phyloP scores from a whole-genome alignment of 1,284 basidiomycete genomes.

The Cutaneotrichosporon dermatis region DNA sequence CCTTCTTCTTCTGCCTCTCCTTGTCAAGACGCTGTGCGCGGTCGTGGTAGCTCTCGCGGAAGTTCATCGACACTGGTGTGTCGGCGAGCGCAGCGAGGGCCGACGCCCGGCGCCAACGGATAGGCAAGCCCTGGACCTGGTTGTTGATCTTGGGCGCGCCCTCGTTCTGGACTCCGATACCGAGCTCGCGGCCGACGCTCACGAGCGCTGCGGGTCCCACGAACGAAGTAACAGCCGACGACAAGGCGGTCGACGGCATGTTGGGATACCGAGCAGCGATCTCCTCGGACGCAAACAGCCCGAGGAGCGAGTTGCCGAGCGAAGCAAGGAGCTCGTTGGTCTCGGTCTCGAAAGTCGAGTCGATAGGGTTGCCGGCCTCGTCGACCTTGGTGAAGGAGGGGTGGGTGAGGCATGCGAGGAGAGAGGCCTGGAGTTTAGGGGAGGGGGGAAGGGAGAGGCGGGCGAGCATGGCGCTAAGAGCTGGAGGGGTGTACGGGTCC shows the following conservation, averaged over 20 bases:
- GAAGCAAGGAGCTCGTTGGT: slow-evolving; percentile 75
- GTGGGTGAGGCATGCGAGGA: slow-evolving; percentile 59
- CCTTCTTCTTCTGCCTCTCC: slow-evolving; percentile 18
- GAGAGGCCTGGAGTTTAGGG: slow-evolving; percentile 26
- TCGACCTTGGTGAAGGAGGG: slow-evolving; percentile 58
- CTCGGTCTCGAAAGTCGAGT: slow-evolving; percentile 22
- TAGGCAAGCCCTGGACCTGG: slow-evolving; percentile 25
- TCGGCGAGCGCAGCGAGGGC: slow-evolving; percentile 30
- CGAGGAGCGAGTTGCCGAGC: slow-evolving; percentile 85
- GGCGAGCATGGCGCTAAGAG: slow-evolving; percentile 40
- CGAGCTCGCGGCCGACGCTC: slow-evolving; percentile 74
- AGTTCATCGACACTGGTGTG: slow-evolving; percentile 26
- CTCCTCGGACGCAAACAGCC: slow-evolving; percentile 83
- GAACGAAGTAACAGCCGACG: slow-evolving; percentile 83
- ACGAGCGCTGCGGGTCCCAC: slow-evolving; percentile 81
- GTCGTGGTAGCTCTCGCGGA: slow-evolving; percentile 20
- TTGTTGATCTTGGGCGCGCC: slow-evolving; percentile 22
- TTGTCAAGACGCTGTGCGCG: slow-evolving; percentile 10
- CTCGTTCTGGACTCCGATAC: slow-evolving; percentile 32
- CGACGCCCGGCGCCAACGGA: slow-evolving; percentile 58
- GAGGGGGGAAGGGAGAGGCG: slow-evolving; percentile 38
- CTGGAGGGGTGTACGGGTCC: slow-evolving; percentile 23
- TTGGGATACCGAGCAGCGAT: slow-evolving; percentile 80
- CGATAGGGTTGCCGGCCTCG: neutral
- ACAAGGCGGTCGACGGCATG: slow-evolving; percentile 82